Conservation (phyloP, 805 yeast genomes). For the Ogataea allantospora region DNA sequence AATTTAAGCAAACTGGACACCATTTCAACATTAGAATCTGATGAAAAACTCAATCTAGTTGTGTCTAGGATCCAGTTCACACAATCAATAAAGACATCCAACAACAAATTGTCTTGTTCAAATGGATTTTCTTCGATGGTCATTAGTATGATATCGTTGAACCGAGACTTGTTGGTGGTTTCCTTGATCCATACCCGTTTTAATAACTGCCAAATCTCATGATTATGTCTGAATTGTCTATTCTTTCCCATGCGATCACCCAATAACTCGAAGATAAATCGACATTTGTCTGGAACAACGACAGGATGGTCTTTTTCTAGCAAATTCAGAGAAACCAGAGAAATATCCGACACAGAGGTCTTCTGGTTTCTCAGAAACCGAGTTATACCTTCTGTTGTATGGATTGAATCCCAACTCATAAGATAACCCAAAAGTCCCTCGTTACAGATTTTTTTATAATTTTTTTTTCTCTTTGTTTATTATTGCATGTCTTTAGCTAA, state of each 20-base stretch:
- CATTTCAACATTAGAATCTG: slow-evolving; percentile 28
- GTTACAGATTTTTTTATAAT: not conserved
- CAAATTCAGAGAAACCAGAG: slow-evolving; percentile 33
- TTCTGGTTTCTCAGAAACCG: slow-evolving; percentile 55
- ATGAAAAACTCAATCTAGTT: slow-evolving; percentile 18
- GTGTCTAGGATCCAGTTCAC: slow-evolving; percentile 18
- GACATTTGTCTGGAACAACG: slow-evolving; percentile 53
- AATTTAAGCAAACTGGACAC: slow-evolving; percentile 15
- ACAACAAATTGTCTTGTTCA: slow-evolving; percentile 19
- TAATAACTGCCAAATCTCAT: slow-evolving; percentile 51
- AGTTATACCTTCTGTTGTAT: slow-evolving; percentile 52
- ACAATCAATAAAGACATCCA: slow-evolving; percentile 21
- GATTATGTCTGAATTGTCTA: slow-evolving; percentile 43
- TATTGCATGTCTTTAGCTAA: too few relatives aligned
- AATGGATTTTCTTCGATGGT: slow-evolving; percentile 24
- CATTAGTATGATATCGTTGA: slow-evolving; percentile 36
- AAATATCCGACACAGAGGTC: slow-evolving; percentile 42
- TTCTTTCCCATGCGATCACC: slow-evolving; percentile 58
- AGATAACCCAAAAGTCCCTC: not conserved
- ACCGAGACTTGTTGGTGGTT: slow-evolving; percentile 33
- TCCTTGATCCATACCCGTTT: slow-evolving; percentile 29
- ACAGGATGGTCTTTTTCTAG: slow-evolving; percentile 34
- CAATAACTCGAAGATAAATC: slow-evolving; percentile 57
- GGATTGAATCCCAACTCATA: slow-evolving; percentile 6
- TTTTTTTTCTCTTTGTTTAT: slow-evolving; percentile 2